Base-by-base conservation (phyloP, 148 eudicot genomes). In the Selenicereus undatus region DNA sequence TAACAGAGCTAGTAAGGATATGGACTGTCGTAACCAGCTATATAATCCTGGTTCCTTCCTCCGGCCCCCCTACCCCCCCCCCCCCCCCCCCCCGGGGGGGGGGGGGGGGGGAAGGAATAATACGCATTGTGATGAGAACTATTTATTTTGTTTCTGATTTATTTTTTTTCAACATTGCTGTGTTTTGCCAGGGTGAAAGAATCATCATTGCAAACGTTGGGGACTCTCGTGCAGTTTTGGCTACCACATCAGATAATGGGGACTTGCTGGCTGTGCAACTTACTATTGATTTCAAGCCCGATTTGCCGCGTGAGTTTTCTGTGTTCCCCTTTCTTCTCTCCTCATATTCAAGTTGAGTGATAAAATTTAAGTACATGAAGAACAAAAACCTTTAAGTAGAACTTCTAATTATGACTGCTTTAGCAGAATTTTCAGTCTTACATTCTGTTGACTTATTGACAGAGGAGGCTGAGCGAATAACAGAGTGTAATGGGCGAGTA, bases 211-310 rank as follows among this genome's bases (percentile, higher is more conserved):
- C 97, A 65, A 95, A 93, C 64, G 97, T 95, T 6, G 99, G 99
- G 8, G 99, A 95, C 81, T 95, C 99, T 18, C 97, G 99, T 50
- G 99, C 97, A 73, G 99, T 95, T 76, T 77, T 95, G 71, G 97
- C 88, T 76, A 95, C 95, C 73, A 87, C 91, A 74, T 87, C 90
- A 27, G 97, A 93, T 62, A 87, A 91, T 32, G 97, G 93, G 75
- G 86, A 85, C 84, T 81, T 92, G 85, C 86, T 81, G 22, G 86
- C 99, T 1, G 88, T 95, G 71, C 97, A 93, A 82, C 94, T 95
- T 48, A 95, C 99, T 35, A 79, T 91, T 0, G 99, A 95, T 79
- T 93, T 91, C 89, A 95, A 95, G 85, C 99, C 99, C 64, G 87
- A 87, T 85, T 86, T 95, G 71, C 99, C 99, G 74, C 94, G 98